These are phyloP conservation scores for Penicillium chermesinum DNA, from an alignment of 495 filamentous ascomycete genomes.

Conservation along the genomic window DNA sequence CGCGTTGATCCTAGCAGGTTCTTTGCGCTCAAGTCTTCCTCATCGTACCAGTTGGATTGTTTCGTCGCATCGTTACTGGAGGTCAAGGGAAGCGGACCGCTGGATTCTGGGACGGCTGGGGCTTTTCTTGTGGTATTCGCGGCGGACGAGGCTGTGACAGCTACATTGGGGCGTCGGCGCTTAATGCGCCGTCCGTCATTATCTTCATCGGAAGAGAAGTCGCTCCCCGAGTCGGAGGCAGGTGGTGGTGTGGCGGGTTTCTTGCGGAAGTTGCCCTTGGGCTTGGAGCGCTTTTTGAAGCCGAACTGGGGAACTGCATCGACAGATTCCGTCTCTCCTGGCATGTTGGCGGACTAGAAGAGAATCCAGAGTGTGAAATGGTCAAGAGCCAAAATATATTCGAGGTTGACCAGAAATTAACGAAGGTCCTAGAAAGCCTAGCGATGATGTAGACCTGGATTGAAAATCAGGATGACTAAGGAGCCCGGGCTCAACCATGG, in stretches of 20 bases:
- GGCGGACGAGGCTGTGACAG: conserved; percentile 51
- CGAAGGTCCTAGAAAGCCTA: background rate
- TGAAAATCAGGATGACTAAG: conserved; percentile 5
- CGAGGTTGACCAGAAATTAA: background rate
- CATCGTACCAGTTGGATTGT: conserved; percentile 82
- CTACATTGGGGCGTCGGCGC: conserved; percentile 64
- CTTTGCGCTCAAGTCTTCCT: conserved; percentile 50
- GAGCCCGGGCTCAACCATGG: background rate
- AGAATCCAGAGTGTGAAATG: background rate
- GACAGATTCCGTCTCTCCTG: conserved; percentile 11
- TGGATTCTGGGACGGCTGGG: conserved; percentile 52
- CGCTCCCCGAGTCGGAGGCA: conserved; percentile 50
- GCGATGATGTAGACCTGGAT: background rate
- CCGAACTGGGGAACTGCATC: conserved; percentile 25
- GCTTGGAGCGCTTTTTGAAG: conserved; percentile 87
- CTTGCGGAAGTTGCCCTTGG: conserved; percentile 76
- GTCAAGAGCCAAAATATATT: background rate
- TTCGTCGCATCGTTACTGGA: conserved; percentile 88
- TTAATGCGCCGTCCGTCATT: conserved; percentile 71
- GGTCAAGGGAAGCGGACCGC: conserved; percentile 50
- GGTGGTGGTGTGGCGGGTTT: conserved; percentile 76
- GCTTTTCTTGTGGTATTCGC: conserved; percentile 35
- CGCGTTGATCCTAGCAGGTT: conserved; percentile 62
- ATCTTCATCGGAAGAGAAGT: conserved; percentile 73
- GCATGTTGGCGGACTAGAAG: conserved; percentile 4